These are phyloP conservation scores for Spathaspora girioi DNA, from an alignment of 805 yeast genomes.

Conservation along the genomic window DNA sequence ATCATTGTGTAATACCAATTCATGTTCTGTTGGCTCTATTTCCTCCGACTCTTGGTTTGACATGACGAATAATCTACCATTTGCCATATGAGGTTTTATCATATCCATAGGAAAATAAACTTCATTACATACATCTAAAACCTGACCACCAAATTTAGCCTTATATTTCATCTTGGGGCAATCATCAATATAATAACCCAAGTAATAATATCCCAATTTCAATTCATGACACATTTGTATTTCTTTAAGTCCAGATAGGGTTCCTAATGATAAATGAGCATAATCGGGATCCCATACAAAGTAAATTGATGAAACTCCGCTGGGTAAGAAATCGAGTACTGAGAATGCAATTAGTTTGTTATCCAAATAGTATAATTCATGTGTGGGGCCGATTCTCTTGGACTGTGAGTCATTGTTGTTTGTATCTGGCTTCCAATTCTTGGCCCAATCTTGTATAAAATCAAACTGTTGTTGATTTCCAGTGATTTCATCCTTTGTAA, in stretches of 20 bases:
- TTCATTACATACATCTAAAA: conserved; percentile 53
- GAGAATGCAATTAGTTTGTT: conserved; percentile 67
- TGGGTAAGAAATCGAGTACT: conserved; percentile 72
- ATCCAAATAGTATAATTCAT: conserved; percentile 72
- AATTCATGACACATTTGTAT: conserved; percentile 49
- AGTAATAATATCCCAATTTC: conserved; percentile 54
- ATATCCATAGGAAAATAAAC: conserved; percentile 37
- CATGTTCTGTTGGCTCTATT: neutral
- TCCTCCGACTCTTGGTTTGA: conserved; percentile 11
- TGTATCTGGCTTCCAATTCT: conserved; percentile 12
- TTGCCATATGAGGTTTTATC: conserved; percentile 21
- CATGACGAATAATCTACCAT: conserved; percentile 29
- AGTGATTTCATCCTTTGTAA: conserved; percentile 25
- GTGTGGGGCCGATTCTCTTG: conserved; percentile 56
- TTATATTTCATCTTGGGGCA: conserved; percentile 84
- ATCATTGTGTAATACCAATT: conserved; percentile 11
- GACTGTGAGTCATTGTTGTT: neutral
- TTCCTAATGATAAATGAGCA: conserved; percentile 68
- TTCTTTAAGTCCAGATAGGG: conserved; percentile 72
- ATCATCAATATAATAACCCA: conserved; percentile 79
- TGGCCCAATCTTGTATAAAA: conserved; percentile 38
- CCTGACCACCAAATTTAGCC: conserved; percentile 71
- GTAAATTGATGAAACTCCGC: conserved; percentile 77
- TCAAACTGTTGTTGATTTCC: conserved; percentile 36
- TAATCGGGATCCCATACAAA: conserved; percentile 86